Percentiles rank a stretch among this genome's conserved stretches.
Evolutionary conservation across 306 rosid genomes (phyloP).

Genomic region (Vicia villosa): DNA sequence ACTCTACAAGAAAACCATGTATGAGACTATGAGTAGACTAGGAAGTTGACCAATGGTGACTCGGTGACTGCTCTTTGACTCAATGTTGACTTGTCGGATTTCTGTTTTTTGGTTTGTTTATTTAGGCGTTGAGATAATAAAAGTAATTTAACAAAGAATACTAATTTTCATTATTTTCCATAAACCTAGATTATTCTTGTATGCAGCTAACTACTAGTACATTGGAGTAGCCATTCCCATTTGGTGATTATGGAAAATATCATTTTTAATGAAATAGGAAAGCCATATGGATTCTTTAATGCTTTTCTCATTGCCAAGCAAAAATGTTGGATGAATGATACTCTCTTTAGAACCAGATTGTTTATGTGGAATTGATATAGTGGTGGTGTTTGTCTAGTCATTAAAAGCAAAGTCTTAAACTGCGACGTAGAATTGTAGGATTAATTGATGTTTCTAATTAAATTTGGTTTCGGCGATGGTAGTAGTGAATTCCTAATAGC

Average conservation of each 20-base stretch:
- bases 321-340: conserved; percentile 2
- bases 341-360: conserved; percentile 18
- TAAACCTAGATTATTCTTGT: not conserved
- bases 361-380: conserved; percentile 5
- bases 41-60: conserved; percentile 1
- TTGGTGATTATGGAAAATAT: not conserved
- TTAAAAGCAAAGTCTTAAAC: conserved; percentile 9
- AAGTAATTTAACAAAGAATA: not conserved
- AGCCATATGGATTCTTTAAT: not conserved
- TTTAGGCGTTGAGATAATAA: not conserved
- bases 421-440: not conserved
- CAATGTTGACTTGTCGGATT: not conserved
- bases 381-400: not conserved
- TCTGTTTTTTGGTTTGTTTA: not conserved
- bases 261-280: conserved; percentile 8
- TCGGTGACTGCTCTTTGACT: not conserved
- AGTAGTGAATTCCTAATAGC: not conserved
- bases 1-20: conserved; percentile 2
- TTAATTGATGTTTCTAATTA: not conserved
- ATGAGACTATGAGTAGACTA: not conserved
- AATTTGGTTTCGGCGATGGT: conserved; percentile 11
- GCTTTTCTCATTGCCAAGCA: conserved; percentile 14
- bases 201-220: not conserved
- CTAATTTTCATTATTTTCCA: not conserved
- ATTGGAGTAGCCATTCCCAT: not conserved